Evolutionary conservation across 1,139 yeast species (phyloP), one percentile per base, ranked within the genome.

Genomic region (Geotrichum aggregatum): DNA sequence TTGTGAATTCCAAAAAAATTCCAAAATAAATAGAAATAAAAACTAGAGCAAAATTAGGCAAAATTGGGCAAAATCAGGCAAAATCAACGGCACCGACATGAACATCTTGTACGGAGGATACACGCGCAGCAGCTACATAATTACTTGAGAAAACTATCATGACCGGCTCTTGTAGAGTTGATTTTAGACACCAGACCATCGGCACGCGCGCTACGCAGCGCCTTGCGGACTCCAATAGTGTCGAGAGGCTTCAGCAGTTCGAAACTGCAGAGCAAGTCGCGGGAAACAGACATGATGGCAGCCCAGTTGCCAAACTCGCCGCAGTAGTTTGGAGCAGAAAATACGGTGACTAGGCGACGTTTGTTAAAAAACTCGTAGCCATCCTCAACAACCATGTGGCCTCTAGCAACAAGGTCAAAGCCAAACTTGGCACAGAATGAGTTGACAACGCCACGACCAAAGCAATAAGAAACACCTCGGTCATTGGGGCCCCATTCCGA

Each of bases 271-370:
- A 92, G 78, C 66, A 92, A 79, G 68, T 92, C 84, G 71, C 91
- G 97, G 70, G 91, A 98, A 53, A 92, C 98, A 65, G 95, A 83
- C 98, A 92, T 92, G 96, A 92, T 89, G 34, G 98, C 98, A 63
- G 98, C 98, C 11, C 97, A 96, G 69, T 92, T 92, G 70, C 91
- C 97, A 69, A 92, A 92, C 71, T 92, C 98, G 61, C 98, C 98
- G 79, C 98, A 92, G 70, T 92, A 92, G 72, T 92, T 92, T 61
- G 98, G 98, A 48, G 98, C 98, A 47, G 94, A 83, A 68, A 92
- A 92, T 60, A 92, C 76, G 19, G 98, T 92, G 52, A 92, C 98
- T 67, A 92, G 79, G 72, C 91, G 97, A 65, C 98, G 84, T 71
- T 91, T 91, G 57, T 92, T 82, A 71, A 92, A 92, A 69, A 92